These are phyloP conservation scores for Fusarium sp. DNA, from an alignment of 2,329 filamentous ascomycete species.

Conservation along the genomic window DNA sequence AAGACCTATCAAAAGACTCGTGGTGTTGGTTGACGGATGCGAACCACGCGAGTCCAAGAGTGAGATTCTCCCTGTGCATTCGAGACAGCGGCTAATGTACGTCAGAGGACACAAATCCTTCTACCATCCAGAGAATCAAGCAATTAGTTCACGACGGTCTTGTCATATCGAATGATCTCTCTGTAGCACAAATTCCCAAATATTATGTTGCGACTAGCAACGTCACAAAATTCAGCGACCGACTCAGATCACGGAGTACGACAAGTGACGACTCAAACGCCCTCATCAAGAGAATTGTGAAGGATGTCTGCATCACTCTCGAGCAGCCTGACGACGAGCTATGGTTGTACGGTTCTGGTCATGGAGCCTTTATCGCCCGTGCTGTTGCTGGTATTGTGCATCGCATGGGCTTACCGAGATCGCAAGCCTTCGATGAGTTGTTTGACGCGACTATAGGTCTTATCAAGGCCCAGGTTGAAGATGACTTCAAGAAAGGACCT, in stretches of 20 bases:
- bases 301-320: conserved; percentile 32
- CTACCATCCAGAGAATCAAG: conserved; percentile 37
- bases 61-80: conserved; percentile 5
- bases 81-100: conserved; percentile 7
- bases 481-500: conserved; percentile 36
- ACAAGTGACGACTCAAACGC: conserved; percentile 32
- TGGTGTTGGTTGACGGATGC: conserved; percentile 42
- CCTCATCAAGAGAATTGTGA: conserved; percentile 40
- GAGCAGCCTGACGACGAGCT: conserved; percentile 42
- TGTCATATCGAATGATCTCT: conserved; percentile 4
- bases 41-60: conserved; percentile 25
- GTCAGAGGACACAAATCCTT: conserved; percentile 37
- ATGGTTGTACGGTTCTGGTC: conserved; percentile 45
- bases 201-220: conserved; percentile 32
- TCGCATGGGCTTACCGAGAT: conserved; percentile 31
- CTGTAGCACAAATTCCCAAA: conserved; percentile 32
- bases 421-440: conserved; percentile 35
- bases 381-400: conserved; percentile 44
- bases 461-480: conserved; percentile 41
- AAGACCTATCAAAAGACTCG: conserved; percentile 31
- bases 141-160: conserved; percentile 35
- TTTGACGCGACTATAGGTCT: conserved; percentile 33
- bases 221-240: conserved; percentile 31
- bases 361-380: conserved; percentile 40
- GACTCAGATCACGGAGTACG: conserved; percentile 19